These are phyloP conservation scores for Debaryomyces robertsiae DNA, from an alignment of 1,139 yeast genomes.

Conservation along the genomic window DNA sequence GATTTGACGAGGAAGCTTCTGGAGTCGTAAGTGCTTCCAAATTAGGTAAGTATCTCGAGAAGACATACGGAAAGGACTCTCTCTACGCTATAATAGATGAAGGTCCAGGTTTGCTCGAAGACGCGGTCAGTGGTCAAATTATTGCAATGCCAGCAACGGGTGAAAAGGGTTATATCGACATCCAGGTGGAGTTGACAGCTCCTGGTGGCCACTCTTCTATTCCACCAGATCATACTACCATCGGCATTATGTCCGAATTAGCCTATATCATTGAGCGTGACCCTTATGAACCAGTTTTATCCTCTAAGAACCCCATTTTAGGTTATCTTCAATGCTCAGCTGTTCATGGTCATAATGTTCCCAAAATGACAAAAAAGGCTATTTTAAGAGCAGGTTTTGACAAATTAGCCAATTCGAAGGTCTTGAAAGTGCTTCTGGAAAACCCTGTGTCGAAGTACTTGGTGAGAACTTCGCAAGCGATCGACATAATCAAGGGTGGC, in stretches of 20 bases:
- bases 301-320: conserved; percentile 37
- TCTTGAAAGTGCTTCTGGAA: conserved; percentile 22
- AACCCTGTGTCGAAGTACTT: conserved; percentile 28
- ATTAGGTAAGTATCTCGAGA: conserved; percentile 32
- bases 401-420: conserved; percentile 32
- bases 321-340: conserved; percentile 42
- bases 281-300: conserved; percentile 36
- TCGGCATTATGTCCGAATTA: conserved; percentile 47
- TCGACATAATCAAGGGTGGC: conserved; percentile 41
- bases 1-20: conserved; percentile 48
- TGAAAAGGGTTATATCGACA: conserved; percentile 45
- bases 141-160: conserved; percentile 43
- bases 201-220: conserved; percentile 51
- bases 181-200: conserved; percentile 36
- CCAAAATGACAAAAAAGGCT: conserved; percentile 25
- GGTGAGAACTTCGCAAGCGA: conserved; percentile 40
- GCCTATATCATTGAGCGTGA: conserved; percentile 39
- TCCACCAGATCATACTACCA: conserved; percentile 50
- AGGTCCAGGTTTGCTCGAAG: conserved; percentile 38
- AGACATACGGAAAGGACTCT: conserved; percentile 36
- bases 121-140: conserved; percentile 32
- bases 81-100: conserved; percentile 47
- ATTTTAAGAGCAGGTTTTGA: conserved; percentile 40
- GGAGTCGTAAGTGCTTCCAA: conserved; percentile 39
- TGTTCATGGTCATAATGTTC: conserved; percentile 26